Evolutionary conservation across 441 rosid species (phyloP).

Genomic region (Hura crepitans): DNA sequence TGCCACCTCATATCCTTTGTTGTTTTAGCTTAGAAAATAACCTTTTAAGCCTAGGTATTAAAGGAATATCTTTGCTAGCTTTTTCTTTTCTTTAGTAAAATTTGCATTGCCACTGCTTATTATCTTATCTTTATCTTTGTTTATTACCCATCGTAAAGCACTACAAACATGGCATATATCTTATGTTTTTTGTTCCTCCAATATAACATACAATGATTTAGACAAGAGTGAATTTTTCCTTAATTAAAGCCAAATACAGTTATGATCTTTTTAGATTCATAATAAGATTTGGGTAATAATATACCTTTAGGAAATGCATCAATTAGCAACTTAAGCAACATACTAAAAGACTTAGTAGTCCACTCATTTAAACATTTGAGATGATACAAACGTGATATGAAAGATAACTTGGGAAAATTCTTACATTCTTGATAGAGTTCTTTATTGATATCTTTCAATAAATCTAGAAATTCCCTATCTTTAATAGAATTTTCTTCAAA

Average conservation of each 20-base stretch:
- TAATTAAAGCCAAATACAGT: background rate
- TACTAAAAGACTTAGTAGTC: background rate
- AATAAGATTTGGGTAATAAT: background rate
- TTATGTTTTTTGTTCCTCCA: no score
- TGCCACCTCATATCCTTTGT: conserved; percentile 11
- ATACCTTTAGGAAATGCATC: background rate
- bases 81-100: background rate
- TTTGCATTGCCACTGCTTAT: no score
- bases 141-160: no score
- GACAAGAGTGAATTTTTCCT: no score
- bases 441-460: background rate
- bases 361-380: background rate
- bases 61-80: conserved; percentile 17
- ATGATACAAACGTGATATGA: background rate
- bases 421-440: background rate
- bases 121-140: no score
- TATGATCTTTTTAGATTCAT: conserved; percentile 3
- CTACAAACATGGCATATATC: no score
- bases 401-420: background rate
- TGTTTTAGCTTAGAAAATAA: background rate
- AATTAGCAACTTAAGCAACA: background rate
- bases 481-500: no score
- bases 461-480: background rate
- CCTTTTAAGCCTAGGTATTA: conserved; percentile 10
- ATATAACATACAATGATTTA: no score